Conservation (phyloP, 2,329 filamentous ascomycete species). For the Pseudogymnoascus sp. region DNA sequence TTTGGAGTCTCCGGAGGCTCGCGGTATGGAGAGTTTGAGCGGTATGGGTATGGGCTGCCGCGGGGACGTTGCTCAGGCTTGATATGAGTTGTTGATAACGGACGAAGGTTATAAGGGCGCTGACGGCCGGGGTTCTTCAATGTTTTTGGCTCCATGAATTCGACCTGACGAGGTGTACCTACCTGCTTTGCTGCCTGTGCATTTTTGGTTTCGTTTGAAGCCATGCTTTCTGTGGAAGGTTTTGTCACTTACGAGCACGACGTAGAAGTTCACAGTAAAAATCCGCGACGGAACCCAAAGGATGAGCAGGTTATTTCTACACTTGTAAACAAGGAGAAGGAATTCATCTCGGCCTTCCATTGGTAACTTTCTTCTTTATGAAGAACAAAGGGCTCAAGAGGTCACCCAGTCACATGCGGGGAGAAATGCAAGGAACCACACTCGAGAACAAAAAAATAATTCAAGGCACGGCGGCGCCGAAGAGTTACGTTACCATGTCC, state of each 20-base stretch:
- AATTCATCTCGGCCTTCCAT: not conserved
- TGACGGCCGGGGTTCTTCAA: not conserved
- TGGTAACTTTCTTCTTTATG: not conserved
- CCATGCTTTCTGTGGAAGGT: not conserved
- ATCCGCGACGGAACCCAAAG: not conserved
- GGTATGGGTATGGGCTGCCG: not conserved
- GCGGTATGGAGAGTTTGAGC: not conserved
- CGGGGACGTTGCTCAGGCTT: not conserved
- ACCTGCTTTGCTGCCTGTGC: not conserved
- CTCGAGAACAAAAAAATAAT: slow-evolving; percentile 1
- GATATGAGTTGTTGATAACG: slow-evolving; percentile 5
- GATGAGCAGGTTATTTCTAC: not conserved
- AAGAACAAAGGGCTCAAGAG: not conserved
- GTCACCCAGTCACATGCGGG: not conserved
- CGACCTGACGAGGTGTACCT: not conserved
- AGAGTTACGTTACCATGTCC: not conserved
- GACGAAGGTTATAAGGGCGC: slow-evolving; percentile 5
- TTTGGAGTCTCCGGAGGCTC: slow-evolving; percentile 1
- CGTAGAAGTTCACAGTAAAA: not conserved
- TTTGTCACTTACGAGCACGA: not conserved
- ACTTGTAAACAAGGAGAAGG: not conserved
- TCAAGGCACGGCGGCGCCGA: not conserved
- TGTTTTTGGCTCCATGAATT: not conserved
- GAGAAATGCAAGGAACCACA: not conserved
- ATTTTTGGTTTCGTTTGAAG: slow-evolving; percentile 1